Evolutionary conservation across 2,329 filamentous ascomycete species (phyloP), one percentile per base, ranked within the genome.

Genomic region (Thielaviopsis euricoi): DNA sequence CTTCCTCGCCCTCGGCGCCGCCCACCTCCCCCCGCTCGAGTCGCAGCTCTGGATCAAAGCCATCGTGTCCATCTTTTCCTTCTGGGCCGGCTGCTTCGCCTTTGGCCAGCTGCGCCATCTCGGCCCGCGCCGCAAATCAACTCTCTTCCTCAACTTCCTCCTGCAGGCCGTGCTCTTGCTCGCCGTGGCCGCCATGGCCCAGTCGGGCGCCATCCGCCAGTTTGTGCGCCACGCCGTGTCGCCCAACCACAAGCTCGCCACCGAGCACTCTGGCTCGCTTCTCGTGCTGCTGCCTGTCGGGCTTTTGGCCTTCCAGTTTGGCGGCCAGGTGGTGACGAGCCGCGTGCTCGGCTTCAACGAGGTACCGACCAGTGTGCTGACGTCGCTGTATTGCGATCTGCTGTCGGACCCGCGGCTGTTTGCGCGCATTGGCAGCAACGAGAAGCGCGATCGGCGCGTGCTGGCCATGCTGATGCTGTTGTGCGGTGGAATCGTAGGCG

Each of bases 1-100:
- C 63, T 82, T 83, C 68, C 72, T 83, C 46, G 79, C 77, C 19
- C 76, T 83, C 22, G 79, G 79, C 58, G 75, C 78, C 13, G 74
- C 78, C 2, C 67, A 68, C 29, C 76, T 80, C 52, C 78, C 76
- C 2, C 65, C 71, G 21, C 70, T 70, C 59, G 69, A 77, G 59
- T 76, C 76, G 3, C 71, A 71, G 57, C 78, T 75, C 57, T 80
- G 75, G 77, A 68, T 76, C 37, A 63, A 65, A 19, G 64, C 76
- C 2, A 69, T 77, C 21, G 68, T 73, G 61, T 81, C 79, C 56
- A 77, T 81, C 62, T 66, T 64, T 58, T 71, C 73, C 62, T 81
- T 81, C 68, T 70, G 78, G 61, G 58, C 74, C 29, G 80, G 79
- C 40, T 79, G 76, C 57, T 73, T 77, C 63, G 64, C 67, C 65